Percentiles rank a stretch among this genome's conserved stretches.
These are phyloP conservation scores for Coniophora puteana DNA, from an alignment of 1,284 basidiomycete species.

Conservation along the genomic window DNA sequence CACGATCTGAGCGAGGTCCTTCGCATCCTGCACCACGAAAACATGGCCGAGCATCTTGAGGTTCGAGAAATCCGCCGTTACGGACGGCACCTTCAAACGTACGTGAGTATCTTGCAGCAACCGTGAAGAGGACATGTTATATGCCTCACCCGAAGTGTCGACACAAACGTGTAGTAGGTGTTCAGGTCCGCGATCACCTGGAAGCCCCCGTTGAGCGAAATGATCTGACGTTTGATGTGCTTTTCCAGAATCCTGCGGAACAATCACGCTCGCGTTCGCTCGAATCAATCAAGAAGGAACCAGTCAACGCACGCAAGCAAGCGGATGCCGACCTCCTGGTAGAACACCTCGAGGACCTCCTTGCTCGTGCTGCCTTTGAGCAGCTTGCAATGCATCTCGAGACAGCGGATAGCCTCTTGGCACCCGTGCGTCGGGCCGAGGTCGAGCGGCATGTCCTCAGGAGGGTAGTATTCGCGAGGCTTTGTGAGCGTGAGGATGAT, in stretches of 20 bases:
- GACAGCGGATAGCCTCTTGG: slow-evolving; percentile 78
- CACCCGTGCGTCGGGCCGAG: slow-evolving; percentile 87
- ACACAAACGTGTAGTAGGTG: slow-evolving; percentile 86
- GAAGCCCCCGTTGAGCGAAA: slow-evolving; percentile 90
- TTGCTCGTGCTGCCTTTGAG: slow-evolving; percentile 92
- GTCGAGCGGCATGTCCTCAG: slow-evolving; percentile 71
- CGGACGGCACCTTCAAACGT: slow-evolving; percentile 45
- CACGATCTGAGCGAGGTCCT: slow-evolving; percentile 93
- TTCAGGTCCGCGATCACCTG: slow-evolving; percentile 97
- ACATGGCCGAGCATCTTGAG: slow-evolving; percentile 97
- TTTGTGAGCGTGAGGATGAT: slow-evolving; percentile 83
- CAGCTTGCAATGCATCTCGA: slow-evolving; percentile 87
- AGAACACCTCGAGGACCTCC: slow-evolving; percentile 96
- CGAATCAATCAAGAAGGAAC: neutral
- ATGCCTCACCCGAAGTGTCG: slow-evolving; percentile 68
- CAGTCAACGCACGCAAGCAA: slow-evolving; percentile 68
- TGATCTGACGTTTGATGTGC: slow-evolving; percentile 95
- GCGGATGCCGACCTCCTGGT: slow-evolving; percentile 94
- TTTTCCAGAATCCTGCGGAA: slow-evolving; percentile 82
- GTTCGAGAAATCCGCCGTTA: slow-evolving; percentile 86
- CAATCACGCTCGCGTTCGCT: slow-evolving; percentile 1
- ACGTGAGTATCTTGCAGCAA: neutral
- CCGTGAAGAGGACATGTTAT: neutral
- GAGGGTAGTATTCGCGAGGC: slow-evolving; percentile 88
- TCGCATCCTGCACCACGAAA: slow-evolving; percentile 89